Conservation (phyloP, 1,284 basidiomycete genomes). For the Coriolopsis trogii region DNA sequence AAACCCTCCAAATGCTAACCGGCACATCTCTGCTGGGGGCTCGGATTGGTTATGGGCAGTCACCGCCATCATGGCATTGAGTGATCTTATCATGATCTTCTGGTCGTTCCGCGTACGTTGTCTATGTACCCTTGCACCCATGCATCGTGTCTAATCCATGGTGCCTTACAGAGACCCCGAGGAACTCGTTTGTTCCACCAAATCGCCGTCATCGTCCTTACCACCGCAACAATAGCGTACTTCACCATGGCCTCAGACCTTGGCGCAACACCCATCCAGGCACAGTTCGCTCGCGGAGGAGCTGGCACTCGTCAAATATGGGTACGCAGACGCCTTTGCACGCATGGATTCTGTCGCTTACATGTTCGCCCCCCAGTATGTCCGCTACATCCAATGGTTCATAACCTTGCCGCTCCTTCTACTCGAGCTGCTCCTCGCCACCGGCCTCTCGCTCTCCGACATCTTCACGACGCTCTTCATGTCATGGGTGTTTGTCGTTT, state of each 20-base stretch:
- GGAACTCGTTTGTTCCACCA: slow-evolving; percentile 53
- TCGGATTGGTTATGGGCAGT: slow-evolving; percentile 62
- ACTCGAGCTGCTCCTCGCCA: slow-evolving; percentile 49
- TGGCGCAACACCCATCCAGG: slow-evolving; percentile 56
- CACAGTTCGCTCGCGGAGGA: slow-evolving; percentile 83
- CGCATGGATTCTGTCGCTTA: too few relatives aligned
- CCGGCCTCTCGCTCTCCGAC: slow-evolving; percentile 53
- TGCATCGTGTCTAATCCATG: too few relatives aligned
- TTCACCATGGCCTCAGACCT: slow-evolving; percentile 57
- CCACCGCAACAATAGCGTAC: slow-evolving; percentile 47
- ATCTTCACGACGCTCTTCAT: slow-evolving; percentile 61
- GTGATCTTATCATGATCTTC: slow-evolving; percentile 40
- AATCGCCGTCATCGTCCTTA: slow-evolving; percentile 48
- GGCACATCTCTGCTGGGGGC: slow-evolving; percentile 42
- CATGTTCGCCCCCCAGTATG: slow-evolving; percentile 35
- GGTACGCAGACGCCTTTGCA: not conserved
- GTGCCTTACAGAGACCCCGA: slow-evolving; percentile 38
- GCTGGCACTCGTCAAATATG: slow-evolving; percentile 69
- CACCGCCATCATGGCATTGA: slow-evolving; percentile 49
- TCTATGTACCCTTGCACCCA: too few relatives aligned
- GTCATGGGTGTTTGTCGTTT: slow-evolving; percentile 51
- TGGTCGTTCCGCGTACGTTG: slow-evolving; percentile 41
- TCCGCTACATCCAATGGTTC: slow-evolving; percentile 61
- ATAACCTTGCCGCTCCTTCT: slow-evolving; percentile 62
- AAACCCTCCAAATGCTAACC: slow-evolving; percentile 43